Evolutionary conservation across 768 basidiomycete species (phyloP).

Genomic region (Sarcomyxa edulis): DNA sequence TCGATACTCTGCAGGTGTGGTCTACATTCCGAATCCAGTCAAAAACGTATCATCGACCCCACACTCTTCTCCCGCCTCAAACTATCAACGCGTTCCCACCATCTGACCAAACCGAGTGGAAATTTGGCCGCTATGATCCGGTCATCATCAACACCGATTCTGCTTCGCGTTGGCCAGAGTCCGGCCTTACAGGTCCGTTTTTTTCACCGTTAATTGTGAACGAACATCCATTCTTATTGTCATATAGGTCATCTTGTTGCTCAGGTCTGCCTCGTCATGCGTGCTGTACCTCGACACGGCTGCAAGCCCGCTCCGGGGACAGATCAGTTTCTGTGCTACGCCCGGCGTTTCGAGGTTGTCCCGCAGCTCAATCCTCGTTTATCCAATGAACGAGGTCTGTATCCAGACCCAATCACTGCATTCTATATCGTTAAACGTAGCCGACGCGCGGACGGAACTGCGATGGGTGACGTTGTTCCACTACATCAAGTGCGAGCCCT

Average conservation of each 20-base stretch:
- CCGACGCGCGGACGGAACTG: neutral
- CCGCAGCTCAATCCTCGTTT: slow-evolving; percentile 3
- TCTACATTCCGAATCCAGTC: slow-evolving; percentile 17
- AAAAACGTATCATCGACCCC: slow-evolving; percentile 15
- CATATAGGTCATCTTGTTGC: slow-evolving; percentile 3
- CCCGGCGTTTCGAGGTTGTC: slow-evolving; percentile 7
- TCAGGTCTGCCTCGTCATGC: slow-evolving; percentile 3
- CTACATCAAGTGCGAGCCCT: slow-evolving; percentile 5
- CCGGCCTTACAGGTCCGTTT: slow-evolving; percentile 14
- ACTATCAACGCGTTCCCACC: slow-evolving; percentile 18
- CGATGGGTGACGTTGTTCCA: slow-evolving; percentile 8
- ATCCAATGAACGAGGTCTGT: neutral
- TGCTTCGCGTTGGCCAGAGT: slow-evolving; percentile 10
- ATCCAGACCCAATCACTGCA: slow-evolving; percentile 5
- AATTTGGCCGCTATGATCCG: slow-evolving; percentile 14
- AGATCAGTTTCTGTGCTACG: slow-evolving; percentile 1
- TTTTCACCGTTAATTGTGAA: neutral
- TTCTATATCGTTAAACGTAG: slow-evolving; percentile 7
- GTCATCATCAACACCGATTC: slow-evolving; percentile 14
- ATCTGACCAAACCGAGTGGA: slow-evolving; percentile 9
- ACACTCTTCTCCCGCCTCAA: slow-evolving; percentile 13
- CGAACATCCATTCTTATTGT: neutral
- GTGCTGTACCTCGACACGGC: neutral
- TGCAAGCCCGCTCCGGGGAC: neutral
- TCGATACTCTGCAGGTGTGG: slow-evolving; percentile 22